A percentile compares a stretch with the other conserved stretches of the same genome.
Evolutionary conservation across 345 rosid genomes (phyloP).

Genomic region (Gossypium rotundifolium): DNA sequence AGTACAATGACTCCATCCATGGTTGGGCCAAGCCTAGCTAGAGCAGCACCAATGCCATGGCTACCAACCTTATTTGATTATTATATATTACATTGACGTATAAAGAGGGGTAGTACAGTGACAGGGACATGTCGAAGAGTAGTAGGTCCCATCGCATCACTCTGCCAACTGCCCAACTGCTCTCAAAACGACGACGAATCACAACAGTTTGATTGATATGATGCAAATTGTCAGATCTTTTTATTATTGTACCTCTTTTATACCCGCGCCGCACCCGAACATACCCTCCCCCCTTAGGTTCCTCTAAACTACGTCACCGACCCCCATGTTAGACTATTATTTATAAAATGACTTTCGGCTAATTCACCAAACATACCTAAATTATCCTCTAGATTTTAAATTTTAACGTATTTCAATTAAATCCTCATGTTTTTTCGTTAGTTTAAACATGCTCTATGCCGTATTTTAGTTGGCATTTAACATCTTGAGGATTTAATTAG

Average conservation of each 20-base stretch:
- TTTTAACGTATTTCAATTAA: background rate
- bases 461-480: too few species aligned
- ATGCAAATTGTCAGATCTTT: background rate
- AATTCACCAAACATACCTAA: background rate
- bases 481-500: too few species aligned
- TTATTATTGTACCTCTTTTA: background rate
- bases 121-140: background rate
- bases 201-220: background rate
- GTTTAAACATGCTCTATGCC: background rate
- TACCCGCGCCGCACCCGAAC: background rate
- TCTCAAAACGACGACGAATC: background rate
- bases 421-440: too few species aligned
- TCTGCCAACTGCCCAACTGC: background rate
- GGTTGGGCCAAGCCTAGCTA: background rate
- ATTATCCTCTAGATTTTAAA: background rate
- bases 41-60: background rate
- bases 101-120: background rate
- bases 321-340: background rate
- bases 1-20: background rate
- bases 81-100: background rate
- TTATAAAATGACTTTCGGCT: background rate
- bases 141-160: background rate
- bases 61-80: background rate
- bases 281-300: background rate
- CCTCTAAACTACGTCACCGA: slow-evolving; percentile 2